These are phyloP conservation scores for Lolium perenne DNA, from an alignment of 176 grass and related monocot genomes.

Conservation along the genomic window DNA sequence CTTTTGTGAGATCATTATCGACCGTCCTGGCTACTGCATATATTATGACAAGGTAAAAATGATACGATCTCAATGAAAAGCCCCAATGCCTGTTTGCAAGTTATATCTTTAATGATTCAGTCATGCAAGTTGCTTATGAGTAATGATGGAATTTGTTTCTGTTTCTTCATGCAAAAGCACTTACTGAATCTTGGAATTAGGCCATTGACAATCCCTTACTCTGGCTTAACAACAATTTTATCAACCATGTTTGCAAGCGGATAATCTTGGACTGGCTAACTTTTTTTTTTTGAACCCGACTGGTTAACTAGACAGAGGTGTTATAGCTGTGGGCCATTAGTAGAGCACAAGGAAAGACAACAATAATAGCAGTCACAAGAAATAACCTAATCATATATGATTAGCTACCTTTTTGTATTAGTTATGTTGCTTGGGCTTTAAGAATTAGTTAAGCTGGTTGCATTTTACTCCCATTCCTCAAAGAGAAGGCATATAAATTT, in stretches of 20 bases:
- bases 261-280: neutral
- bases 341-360: neutral
- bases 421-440: neutral
- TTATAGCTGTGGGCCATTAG: neutral
- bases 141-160: neutral
- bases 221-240: constrained; percentile 12
- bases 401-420: neutral
- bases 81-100: neutral
- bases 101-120: constrained; percentile 25
- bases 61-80: constrained; percentile 20
- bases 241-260: neutral
- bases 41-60: constrained; percentile 86
- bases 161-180: constrained; percentile 7
- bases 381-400: neutral
- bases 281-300: neutral
- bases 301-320: neutral
- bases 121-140: constrained; percentile 5
- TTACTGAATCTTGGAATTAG: neutral
- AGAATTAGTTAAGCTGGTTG: neutral
- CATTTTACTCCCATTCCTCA: neutral
- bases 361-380: neutral
- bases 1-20: constrained; percentile 90
- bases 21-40: constrained; percentile 84
- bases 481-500: too few relatives aligned
- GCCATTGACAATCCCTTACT: neutral